Percentiles rank a stretch among this genome's conserved stretches.
These are phyloP conservation scores for Colletotrichum cereale DNA, from an alignment of 2,329 filamentous ascomycete genomes.

Conservation along the genomic window DNA sequence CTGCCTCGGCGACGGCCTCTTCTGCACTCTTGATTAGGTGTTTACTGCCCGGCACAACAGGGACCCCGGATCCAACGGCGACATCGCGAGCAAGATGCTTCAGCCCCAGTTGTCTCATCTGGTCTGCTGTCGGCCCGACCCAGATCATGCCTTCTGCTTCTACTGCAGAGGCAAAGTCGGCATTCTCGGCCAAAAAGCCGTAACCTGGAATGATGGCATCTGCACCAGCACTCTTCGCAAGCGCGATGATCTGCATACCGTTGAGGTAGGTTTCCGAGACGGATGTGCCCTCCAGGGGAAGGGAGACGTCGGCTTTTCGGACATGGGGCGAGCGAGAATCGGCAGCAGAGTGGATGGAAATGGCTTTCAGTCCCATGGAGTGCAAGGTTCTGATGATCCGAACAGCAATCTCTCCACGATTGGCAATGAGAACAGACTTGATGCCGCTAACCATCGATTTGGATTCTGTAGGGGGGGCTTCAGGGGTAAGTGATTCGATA, in stretches of 20 bases:
- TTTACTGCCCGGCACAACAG: constrained; percentile 51
- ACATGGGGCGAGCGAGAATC: constrained; percentile 78
- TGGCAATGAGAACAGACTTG: constrained; percentile 71
- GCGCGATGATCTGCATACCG: constrained; percentile 68
- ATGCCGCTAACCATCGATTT: constrained; percentile 29
- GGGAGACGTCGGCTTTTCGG: constrained; percentile 73
- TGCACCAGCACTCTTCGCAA: constrained; percentile 61
- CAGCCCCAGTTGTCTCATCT: constrained; percentile 53
- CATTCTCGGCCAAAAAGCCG: constrained; percentile 75
- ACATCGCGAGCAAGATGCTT: constrained; percentile 54
- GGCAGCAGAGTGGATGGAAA: constrained; percentile 74
- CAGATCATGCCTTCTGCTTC: constrained; percentile 67
- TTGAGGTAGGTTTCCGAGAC: constrained; percentile 71
- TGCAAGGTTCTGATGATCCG: constrained; percentile 77
- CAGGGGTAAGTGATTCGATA: constrained; percentile 21
- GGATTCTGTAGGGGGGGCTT: background rate
- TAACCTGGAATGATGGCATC: constrained; percentile 76
- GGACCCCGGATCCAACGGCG: constrained; percentile 48
- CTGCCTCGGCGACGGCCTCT: constrained; percentile 46
- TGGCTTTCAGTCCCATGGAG: constrained; percentile 75
- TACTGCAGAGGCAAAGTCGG: constrained; percentile 68
- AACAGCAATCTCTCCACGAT: constrained; percentile 81
- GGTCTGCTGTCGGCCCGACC: constrained; percentile 67
- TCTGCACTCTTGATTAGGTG: constrained; percentile 45
- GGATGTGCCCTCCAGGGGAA: constrained; percentile 69